Evolutionary conservation across 1,284 basidiomycete genomes (phyloP).

Genomic region (Malassezia restricta): DNA sequence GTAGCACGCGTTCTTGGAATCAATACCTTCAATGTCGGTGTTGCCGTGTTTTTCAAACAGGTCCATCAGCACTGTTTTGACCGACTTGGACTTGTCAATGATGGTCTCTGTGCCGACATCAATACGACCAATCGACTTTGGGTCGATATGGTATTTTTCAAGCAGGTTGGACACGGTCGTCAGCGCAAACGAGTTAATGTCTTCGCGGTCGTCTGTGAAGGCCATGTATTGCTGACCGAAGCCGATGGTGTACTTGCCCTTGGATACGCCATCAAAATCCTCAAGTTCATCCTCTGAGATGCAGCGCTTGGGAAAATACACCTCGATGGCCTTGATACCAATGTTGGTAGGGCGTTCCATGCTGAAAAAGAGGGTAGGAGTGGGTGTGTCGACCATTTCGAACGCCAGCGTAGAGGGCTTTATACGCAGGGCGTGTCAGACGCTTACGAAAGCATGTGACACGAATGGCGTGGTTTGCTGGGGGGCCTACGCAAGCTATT

Average conservation of each 20-base stretch:
- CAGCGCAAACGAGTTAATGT: constrained; percentile 94
- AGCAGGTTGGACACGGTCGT: constrained; percentile 64
- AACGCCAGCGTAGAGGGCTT: no score
- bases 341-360: constrained; percentile 67
- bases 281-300: constrained; percentile 52
- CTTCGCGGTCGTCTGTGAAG: constrained; percentile 83
- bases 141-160: constrained; percentile 90
- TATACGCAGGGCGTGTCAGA: no score
- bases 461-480: background rate
- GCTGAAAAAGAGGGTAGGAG: constrained; percentile 13
- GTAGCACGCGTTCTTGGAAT: constrained; percentile 99
- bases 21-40: constrained; percentile 94
- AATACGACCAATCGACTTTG: constrained; percentile 85
- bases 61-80: constrained; percentile 97
- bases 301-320: constrained; percentile 75
- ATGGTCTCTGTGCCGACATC: constrained; percentile 98
- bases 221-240: constrained; percentile 97
- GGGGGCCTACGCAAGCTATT: background rate
- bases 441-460: no score
- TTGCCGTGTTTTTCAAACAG: constrained; percentile 84
- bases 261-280: constrained; percentile 82
- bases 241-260: constrained; percentile 98
- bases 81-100: constrained; percentile 99
- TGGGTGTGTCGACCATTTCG: no score
- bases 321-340: constrained; percentile 79